A percentile compares a stretch with the other conserved stretches of the same genome.
phyloP scores from a whole-genome alignment of 2,329 filamentous ascomycete genomes.

The Bipolaris victoriae region DNA sequence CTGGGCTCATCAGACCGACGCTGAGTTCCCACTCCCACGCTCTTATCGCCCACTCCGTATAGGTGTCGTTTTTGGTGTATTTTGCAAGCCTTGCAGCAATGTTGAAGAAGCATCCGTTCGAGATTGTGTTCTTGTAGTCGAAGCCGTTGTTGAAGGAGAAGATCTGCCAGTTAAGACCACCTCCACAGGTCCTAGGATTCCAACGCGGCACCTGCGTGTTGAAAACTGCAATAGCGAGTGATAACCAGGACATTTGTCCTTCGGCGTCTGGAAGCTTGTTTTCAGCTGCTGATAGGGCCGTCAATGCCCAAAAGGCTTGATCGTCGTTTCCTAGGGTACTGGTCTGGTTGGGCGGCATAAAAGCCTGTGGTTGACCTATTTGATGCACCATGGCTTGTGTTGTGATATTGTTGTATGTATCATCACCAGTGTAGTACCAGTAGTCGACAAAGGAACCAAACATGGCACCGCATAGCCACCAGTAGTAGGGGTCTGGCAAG shows the following conservation, averaged over 20 bases:
- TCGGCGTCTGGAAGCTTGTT: conserved; percentile 63
- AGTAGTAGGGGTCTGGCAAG: conserved; percentile 51
- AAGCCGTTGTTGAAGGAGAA: conserved; percentile 75
- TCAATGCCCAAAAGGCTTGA: conserved; percentile 73
- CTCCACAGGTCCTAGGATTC: conserved; percentile 69
- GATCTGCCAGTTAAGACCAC: conserved; percentile 75
- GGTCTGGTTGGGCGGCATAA: conserved; percentile 76
- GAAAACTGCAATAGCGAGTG: conserved; percentile 73
- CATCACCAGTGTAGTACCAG: conserved; percentile 48
- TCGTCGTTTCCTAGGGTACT: conserved; percentile 70
- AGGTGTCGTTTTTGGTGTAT: conserved; percentile 63
- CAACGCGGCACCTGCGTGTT: conserved; percentile 71
- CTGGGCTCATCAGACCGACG: conserved; percentile 57
- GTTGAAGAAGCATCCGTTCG: conserved; percentile 80
- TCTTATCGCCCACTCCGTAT: conserved; percentile 65
- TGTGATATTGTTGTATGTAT: conserved; percentile 43
- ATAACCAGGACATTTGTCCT: conserved; percentile 60
- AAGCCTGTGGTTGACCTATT: conserved; percentile 69
- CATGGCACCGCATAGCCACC: conserved; percentile 51
- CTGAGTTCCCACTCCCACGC: conserved; percentile 61
- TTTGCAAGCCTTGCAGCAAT: conserved; percentile 74
- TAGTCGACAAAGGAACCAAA: conserved; percentile 46
- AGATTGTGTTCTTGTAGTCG: conserved; percentile 78
- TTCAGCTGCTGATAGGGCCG: conserved; percentile 70
- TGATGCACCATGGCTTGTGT: conserved; percentile 70